phyloP scores from a whole-genome alignment of 139 green algal genomes.

The Tetradesmus obliquus region DNA sequence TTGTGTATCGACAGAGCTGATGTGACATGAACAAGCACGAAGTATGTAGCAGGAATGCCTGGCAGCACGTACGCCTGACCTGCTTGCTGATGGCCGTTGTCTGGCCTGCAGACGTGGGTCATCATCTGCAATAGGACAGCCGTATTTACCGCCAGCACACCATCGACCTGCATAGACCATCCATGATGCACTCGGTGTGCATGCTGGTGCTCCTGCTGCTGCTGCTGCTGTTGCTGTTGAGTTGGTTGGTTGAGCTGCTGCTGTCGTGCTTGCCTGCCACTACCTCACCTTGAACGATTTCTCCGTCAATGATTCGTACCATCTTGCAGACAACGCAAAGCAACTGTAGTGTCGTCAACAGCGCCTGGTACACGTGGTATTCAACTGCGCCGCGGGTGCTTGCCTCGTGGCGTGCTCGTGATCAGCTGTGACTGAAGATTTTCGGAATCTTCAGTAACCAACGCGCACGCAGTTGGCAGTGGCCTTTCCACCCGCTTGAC shows the following conservation, averaged over 20 bases:
- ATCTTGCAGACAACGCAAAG: neutral
- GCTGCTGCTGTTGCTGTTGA: neutral
- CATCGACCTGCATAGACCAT: neutral
- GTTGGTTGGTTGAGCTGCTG: neutral
- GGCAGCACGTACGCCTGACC: neutral
- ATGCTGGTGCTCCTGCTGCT: neutral
- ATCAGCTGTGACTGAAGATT: too few relatives aligned
- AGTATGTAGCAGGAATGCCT: neutral
- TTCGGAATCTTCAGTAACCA: too few relatives aligned
- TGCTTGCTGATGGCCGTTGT: neutral
- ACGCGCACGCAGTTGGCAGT: neutral
- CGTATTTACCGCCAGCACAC: too few relatives aligned
- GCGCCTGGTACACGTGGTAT: neutral
- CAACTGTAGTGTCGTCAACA: neutral
- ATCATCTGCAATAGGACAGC: neutral
- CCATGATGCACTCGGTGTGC: neutral
- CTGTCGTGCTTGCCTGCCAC: neutral
- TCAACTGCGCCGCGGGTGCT: neutral
- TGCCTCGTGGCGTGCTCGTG: too few relatives aligned
- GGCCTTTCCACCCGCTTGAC: neutral
- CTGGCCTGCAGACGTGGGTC: neutral
- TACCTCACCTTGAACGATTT: conserved; percentile 10
- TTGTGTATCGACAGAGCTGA: neutral
- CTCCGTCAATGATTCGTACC: conserved; percentile 25
- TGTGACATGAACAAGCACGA: neutral